phyloP scores from a whole-genome alignment of 2,329 filamentous ascomycete species.

The Amauroascus verrucosus region DNA sequence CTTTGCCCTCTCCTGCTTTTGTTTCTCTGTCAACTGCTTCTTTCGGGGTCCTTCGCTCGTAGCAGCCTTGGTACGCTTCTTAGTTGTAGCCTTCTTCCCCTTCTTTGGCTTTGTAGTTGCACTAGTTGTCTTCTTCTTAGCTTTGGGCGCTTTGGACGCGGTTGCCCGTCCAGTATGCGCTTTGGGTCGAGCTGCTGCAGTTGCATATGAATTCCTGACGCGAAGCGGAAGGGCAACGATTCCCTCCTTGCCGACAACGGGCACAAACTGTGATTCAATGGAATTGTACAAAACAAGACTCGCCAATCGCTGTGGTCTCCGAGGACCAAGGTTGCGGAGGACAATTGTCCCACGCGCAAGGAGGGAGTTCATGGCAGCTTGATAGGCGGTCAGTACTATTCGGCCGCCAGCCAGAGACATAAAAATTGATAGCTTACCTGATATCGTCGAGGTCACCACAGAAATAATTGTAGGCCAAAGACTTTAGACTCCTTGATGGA shows the following conservation, averaged over 20 bases:
- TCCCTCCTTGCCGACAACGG: constrained; percentile 11
- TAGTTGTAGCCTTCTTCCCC: constrained; percentile 17
- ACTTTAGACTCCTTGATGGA: background rate
- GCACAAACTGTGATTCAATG: background rate
- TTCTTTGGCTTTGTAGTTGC: constrained; percentile 18
- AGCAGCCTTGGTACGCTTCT: constrained; percentile 13
- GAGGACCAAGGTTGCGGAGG: constrained; percentile 22
- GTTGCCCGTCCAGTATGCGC: constrained; percentile 11
- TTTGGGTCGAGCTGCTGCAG: constrained; percentile 21
- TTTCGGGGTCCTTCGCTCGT: constrained; percentile 22
- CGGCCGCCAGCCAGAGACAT: background rate
- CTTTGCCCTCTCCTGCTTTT: constrained; percentile 23
- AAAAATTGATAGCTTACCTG: background rate
- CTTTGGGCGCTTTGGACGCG: constrained; percentile 17
- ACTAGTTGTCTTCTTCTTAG: constrained; percentile 3
- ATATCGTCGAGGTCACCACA: background rate
- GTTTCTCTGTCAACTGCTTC: constrained; percentile 26
- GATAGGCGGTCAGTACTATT: background rate
- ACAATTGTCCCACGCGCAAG: background rate
- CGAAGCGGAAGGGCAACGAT: constrained; percentile 16
- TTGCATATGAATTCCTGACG: constrained; percentile 26
- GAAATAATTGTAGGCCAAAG: background rate
- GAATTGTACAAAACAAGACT: background rate
- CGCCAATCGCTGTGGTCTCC: constrained; percentile 13
- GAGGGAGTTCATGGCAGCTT: constrained; percentile 1